These are phyloP conservation scores for Leccinum incarnatum DNA, from an alignment of 768 basidiomycete genomes.

Conservation along the genomic window DNA sequence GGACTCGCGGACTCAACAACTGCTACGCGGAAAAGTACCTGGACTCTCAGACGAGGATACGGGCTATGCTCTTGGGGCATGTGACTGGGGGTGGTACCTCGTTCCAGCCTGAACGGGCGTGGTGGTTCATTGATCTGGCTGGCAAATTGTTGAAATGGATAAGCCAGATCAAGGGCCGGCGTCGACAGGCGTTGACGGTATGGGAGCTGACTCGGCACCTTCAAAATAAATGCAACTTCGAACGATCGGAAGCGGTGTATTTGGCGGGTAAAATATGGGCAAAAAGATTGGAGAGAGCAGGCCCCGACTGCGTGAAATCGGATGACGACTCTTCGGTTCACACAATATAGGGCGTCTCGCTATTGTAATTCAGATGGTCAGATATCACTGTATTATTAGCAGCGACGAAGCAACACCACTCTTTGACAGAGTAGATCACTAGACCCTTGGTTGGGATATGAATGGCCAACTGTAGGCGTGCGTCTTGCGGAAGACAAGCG, in stretches of 20 bases:
- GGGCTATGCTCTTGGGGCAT: conserved; percentile 20
- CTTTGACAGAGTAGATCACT: conserved; percentile 3
- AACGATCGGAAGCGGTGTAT: conserved; percentile 19
- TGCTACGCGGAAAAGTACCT: conserved; percentile 29
- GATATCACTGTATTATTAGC: conserved; percentile 11
- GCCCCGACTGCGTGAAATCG: conserved; percentile 25
- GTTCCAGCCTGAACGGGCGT: conserved; percentile 22
- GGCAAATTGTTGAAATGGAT: conserved; percentile 20
- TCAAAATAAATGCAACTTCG: conserved; percentile 23
- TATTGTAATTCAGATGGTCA: neutral
- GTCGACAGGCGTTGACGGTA: conserved; percentile 16
- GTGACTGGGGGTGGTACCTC: conserved; percentile 12
- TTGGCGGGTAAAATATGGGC: conserved; percentile 26
- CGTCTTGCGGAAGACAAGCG: neutral
- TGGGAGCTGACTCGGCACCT: conserved; percentile 22
- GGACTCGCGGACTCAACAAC: conserved; percentile 27
- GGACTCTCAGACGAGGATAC: conserved; percentile 30
- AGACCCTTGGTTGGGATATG: conserved; percentile 11
- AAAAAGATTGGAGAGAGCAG: conserved; percentile 17
- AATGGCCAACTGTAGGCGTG: conserved; percentile 2
- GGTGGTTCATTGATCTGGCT: conserved; percentile 27
- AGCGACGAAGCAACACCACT: conserved; percentile 1
- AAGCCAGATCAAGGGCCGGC: conserved; percentile 11
- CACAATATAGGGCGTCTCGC: conserved; percentile 2
- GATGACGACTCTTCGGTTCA: conserved; percentile 13